phyloP scores from a whole-genome alignment of 805 yeast species.

The Lachancea mirantina region DNA sequence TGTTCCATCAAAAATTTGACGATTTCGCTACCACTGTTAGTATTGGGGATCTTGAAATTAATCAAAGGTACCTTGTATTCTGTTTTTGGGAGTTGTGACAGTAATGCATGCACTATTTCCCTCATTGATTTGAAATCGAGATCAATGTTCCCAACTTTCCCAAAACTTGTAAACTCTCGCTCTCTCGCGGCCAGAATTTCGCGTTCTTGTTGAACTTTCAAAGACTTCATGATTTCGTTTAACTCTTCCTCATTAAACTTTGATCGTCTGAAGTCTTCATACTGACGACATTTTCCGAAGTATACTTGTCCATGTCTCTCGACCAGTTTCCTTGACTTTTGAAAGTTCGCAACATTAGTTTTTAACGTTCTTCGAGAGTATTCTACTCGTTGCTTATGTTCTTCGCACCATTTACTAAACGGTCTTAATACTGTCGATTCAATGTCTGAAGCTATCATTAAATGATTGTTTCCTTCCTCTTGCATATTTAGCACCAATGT shows the following conservation, averaged over 20 bases:
- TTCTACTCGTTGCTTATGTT: conserved; percentile 60
- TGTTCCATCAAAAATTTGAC: conserved; percentile 25
- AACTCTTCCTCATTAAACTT: conserved; percentile 22
- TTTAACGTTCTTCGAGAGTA: conserved; percentile 50
- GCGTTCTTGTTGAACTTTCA: conserved; percentile 20
- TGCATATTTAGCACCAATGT: conserved; percentile 46
- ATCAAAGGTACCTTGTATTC: conserved; percentile 59
- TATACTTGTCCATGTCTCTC: conserved; percentile 55
- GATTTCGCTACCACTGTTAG: conserved; percentile 31
- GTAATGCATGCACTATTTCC: conserved; percentile 36
- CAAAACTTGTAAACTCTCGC: conserved; percentile 25
- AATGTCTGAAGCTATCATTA: conserved; percentile 56
- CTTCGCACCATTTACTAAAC: conserved; percentile 65
- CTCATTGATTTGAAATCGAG: conserved; percentile 31
- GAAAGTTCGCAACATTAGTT: conserved; percentile 46
- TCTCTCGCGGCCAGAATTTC: conserved; percentile 22
- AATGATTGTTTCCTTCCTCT: conserved; percentile 58
- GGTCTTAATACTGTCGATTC: conserved; percentile 57
- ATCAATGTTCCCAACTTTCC: conserved; percentile 25
- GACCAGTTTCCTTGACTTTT: conserved; percentile 39
- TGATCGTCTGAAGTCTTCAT: conserved; percentile 48
- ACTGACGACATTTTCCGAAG: conserved; percentile 66
- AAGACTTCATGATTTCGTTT: conserved; percentile 17
- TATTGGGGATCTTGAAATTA: conserved; percentile 24
- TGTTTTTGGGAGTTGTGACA: conserved; percentile 44